phyloP scores from a whole-genome alignment of 306 rosid species.

The Vigna reflexopilosa region DNA sequence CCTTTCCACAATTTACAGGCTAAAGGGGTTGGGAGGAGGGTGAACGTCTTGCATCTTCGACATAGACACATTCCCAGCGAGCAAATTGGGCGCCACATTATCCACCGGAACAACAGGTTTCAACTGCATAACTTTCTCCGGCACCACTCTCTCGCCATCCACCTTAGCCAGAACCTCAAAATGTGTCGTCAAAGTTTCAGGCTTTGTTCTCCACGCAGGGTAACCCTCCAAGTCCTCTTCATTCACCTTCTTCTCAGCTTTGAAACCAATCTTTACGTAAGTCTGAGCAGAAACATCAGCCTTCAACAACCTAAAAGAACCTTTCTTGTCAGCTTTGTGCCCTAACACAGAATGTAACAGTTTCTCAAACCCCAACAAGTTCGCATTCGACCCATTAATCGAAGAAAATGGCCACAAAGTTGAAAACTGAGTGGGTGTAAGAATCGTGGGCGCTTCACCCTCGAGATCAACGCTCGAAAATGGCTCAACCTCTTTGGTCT shows the following conservation, averaged over 20 bases:
- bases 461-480: constrained; percentile 51
- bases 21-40: constrained; percentile 66
- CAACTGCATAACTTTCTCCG: constrained; percentile 73
- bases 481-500: constrained; percentile 50
- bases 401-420: constrained; percentile 90
- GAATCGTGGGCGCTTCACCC: constrained; percentile 63
- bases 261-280: constrained; percentile 78
- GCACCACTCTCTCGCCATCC: constrained; percentile 80
- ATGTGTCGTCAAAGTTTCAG: constrained; percentile 69
- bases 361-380: constrained; percentile 79
- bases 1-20: constrained; percentile 47
- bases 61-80: constrained; percentile 60
- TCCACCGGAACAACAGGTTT: constrained; percentile 67
- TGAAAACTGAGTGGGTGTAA: constrained; percentile 69
- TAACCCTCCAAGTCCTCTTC: constrained; percentile 72
- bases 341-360: constrained; percentile 79
- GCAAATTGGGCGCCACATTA: constrained; percentile 47
- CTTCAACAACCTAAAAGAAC: constrained; percentile 85
- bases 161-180: constrained; percentile 95
- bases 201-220: constrained; percentile 90
- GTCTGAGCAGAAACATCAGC: constrained; percentile 93
- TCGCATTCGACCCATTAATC: constrained; percentile 75
- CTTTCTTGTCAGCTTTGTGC: constrained; percentile 67
- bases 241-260: constrained; percentile 82
- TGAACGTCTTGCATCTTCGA: constrained; percentile 61